Conservation (phyloP, 2,329 filamentous ascomycete species). For the Colletotrichum aenigma region DNA sequence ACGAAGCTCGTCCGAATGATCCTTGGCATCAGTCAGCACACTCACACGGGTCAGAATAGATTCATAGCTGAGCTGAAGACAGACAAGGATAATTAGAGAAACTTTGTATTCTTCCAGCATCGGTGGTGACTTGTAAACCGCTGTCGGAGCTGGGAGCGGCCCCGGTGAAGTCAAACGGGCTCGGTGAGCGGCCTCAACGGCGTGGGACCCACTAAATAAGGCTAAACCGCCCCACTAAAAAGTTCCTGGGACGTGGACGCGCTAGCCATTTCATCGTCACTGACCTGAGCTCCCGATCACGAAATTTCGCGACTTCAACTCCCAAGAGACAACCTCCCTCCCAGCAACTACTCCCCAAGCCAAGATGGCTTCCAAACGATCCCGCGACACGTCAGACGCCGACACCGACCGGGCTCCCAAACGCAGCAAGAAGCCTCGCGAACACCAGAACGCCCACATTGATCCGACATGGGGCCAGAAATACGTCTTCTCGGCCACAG, state of each 20-base stretch:
- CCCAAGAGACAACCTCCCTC: no score
- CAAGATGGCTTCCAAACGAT: slow-evolving; percentile 40
- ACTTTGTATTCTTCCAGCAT: neutral
- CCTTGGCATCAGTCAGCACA: neutral
- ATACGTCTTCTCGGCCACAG: slow-evolving; percentile 71
- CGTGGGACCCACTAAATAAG: neutral
- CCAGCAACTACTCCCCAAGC: neutral
- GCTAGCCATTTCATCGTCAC: neutral
- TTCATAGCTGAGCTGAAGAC: accelerated
- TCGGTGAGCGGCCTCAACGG: neutral
- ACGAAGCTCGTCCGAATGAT: neutral
- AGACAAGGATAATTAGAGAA: neutral
- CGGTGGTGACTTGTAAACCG: neutral
- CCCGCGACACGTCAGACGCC: slow-evolving; percentile 32
- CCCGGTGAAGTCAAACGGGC: neutral
- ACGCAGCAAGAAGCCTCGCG: slow-evolving; percentile 31
- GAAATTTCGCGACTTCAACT: neutral
- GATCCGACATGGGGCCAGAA: slow-evolving; percentile 74
- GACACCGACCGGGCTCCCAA: slow-evolving; percentile 27
- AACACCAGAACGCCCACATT: slow-evolving; percentile 50
- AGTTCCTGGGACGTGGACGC: neutral
- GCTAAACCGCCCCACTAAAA: neutral
- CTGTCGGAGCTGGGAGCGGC: neutral
- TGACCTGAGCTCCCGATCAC: neutral
- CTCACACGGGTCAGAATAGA: neutral